These are phyloP conservation scores for Aristolochia contorta DNA, from an alignment of 164 flowering plant species.

Conservation along the genomic window DNA sequence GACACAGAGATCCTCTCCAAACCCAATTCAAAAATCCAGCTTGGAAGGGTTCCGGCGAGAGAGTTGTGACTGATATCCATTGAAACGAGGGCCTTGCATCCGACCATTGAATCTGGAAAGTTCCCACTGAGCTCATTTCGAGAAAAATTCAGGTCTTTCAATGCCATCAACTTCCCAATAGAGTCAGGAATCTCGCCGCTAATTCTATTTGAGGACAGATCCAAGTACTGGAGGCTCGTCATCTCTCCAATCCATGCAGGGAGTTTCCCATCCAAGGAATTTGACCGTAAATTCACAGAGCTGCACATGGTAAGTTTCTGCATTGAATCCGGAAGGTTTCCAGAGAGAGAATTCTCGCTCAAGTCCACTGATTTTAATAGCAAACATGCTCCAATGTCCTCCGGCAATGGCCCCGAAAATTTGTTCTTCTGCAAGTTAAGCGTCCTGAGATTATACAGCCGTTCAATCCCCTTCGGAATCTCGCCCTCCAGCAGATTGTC, in stretches of 20 bases:
- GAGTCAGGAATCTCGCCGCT: conserved; percentile 57
- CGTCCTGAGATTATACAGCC: conserved; percentile 39
- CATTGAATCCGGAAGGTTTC: conserved; percentile 57
- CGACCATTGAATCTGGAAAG: conserved; percentile 54
- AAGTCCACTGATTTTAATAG: conserved; percentile 54
- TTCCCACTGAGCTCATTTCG: conserved; percentile 47
- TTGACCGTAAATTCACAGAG: conserved; percentile 41
- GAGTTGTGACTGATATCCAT: conserved; percentile 61
- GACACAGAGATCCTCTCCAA: conserved; percentile 25
- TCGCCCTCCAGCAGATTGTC: conserved; percentile 61
- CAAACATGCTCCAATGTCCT: conserved; percentile 62
- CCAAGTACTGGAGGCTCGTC: conserved; percentile 56
- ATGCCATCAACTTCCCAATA: conserved; percentile 41
- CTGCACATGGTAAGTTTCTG: conserved; percentile 49
- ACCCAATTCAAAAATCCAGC: conserved; percentile 50
- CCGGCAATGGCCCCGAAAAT: conserved; percentile 57
- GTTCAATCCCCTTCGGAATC: conserved; percentile 51
- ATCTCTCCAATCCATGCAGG: conserved; percentile 77
- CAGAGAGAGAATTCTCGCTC: conserved; percentile 57
- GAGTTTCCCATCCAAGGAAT: conserved; percentile 47
- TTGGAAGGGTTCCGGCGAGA: conserved; percentile 48
- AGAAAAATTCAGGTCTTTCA: conserved; percentile 52
- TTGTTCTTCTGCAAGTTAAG: conserved; percentile 44
- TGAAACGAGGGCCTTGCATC: conserved; percentile 34
- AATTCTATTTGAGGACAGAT: conserved; percentile 65